Evolutionary conservation across 495 filamentous ascomycete genomes (phyloP).

Genomic region (Platismatia glauca): DNA sequence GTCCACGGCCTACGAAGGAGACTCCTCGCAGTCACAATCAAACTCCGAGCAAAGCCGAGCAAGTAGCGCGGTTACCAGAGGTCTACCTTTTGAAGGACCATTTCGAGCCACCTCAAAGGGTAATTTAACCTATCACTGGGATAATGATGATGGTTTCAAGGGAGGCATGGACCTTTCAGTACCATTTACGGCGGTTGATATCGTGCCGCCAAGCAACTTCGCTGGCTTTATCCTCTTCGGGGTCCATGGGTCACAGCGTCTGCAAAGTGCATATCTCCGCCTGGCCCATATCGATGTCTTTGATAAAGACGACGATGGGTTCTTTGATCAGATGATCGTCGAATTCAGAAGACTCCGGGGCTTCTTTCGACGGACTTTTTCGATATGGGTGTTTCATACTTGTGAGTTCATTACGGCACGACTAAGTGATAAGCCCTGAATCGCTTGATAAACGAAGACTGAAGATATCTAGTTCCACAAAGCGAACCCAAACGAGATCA

Average conservation of each 20-base stretch:
- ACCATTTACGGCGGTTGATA: neutral
- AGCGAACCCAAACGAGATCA: constrained; percentile 5
- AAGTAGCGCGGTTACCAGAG: too few relatives aligned
- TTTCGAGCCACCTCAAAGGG: neutral
- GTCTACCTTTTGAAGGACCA: neutral
- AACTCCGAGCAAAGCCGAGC: neutral
- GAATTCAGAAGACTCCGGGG: neutral
- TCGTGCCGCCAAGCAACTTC: neutral
- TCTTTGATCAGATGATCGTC: neutral
- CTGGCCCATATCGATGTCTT: constrained; percentile 3
- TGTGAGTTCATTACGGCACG: neutral
- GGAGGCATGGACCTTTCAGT: neutral
- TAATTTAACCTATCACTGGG: neutral
- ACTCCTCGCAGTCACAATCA: neutral
- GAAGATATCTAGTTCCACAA: neutral
- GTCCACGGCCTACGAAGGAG: too few relatives aligned
- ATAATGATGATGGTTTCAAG: neutral
- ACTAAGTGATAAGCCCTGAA: neutral
- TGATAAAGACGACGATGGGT: constrained; percentile 1
- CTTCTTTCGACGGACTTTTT: neutral
- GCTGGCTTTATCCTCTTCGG: neutral
- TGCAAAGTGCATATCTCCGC: neutral
- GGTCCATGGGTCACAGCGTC: constrained; percentile 2
- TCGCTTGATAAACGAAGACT: neutral
- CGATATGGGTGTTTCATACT: neutral